Evolutionary conservation across 345 rosid species (phyloP), one percentile per base, ranked within the genome.

Genomic region (Reutealis trisperma): DNA sequence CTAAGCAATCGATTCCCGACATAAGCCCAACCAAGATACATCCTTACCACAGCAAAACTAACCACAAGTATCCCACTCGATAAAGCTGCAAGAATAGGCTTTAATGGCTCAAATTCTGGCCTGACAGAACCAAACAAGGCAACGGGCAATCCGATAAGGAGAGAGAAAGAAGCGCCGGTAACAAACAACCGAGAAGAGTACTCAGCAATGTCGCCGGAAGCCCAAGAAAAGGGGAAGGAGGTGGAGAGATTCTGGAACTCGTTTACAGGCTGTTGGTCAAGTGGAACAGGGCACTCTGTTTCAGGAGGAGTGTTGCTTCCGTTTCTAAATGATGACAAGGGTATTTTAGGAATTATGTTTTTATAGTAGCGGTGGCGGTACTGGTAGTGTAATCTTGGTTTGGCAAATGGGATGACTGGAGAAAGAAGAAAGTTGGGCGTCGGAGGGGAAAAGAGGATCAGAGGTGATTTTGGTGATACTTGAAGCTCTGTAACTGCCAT

Each of bases 1-100:
- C 97, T 94, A 66, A 94, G 98, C 89, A 94, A 83, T 21, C 97
- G 93, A 71, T 94, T 94, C 51, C 98, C 97, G 55, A 94, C 98
- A 70, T 94, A 94, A 78, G 98, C 97, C 98, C 98, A 93, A 70
- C 98, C 98, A 34, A 94, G 86, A 77, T 93, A 94, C 98, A 94
- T 94, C 83, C 97, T 90, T 19, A 93, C 86, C 37, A 91, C 97
- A n/a, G 92, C 90, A 57, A 94, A 84, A n/a, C 94, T 93, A 18
- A 91, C 97, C 32, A 88, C 89, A 58, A 93, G 72, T 44, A 94
- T 67, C 78, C 98, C 98, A 62, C 98, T 94, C 2, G 95, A 88
- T 72, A 81, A 81, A 0, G 92, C 93, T 0, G 88, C 88, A 27
- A 93, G 84, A 49, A 90, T 45, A 72, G 83, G 83, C 78, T 82